These are phyloP conservation scores for Fusarium haematococcum DNA, from an alignment of 2,329 filamentous ascomycete species.

Conservation along the genomic window DNA sequence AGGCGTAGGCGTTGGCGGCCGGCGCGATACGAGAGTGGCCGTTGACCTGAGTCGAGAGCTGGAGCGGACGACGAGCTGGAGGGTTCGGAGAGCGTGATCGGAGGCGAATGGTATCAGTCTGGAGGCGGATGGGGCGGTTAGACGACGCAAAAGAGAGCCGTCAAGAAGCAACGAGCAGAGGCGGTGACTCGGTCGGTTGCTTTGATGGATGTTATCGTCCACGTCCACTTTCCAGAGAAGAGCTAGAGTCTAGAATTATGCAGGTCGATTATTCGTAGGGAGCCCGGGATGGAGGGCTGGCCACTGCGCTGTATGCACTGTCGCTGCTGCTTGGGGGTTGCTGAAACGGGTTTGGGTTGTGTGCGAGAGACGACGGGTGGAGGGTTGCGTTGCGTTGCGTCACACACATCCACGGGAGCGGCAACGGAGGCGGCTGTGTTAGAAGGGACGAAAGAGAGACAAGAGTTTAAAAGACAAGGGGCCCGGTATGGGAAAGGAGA, in stretches of 20 bases:
- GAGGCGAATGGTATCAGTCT: slow-evolving; percentile 19
- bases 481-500: neutral
- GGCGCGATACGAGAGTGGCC: slow-evolving; percentile 35
- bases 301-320: neutral
- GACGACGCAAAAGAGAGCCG: neutral
- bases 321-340: slow-evolving; percentile 1
- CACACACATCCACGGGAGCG: slow-evolving; percentile 35
- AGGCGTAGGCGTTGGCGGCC: slow-evolving; percentile 33
- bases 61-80: neutral
- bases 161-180: slow-evolving; percentile 12
- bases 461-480: neutral
- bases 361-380: slow-evolving; percentile 15
- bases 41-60: slow-evolving; percentile 34
- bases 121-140: slow-evolving; percentile 36
- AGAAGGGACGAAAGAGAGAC: slow-evolving; percentile 18
- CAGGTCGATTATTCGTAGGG: slow-evolving; percentile 39
- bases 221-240: slow-evolving; percentile 1
- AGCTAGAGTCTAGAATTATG: slow-evolving; percentile 39
- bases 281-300: neutral
- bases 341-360: slow-evolving; percentile 25
- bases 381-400: slow-evolving; percentile 40
- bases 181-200: slow-evolving; percentile 37
- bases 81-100: slow-evolving; percentile 37
- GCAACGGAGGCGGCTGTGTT: slow-evolving; percentile 27
- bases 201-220: slow-evolving; percentile 39